These are phyloP conservation scores for Danielia oregonensis DNA, from an alignment of 805 yeast species.

Conservation along the genomic window DNA sequence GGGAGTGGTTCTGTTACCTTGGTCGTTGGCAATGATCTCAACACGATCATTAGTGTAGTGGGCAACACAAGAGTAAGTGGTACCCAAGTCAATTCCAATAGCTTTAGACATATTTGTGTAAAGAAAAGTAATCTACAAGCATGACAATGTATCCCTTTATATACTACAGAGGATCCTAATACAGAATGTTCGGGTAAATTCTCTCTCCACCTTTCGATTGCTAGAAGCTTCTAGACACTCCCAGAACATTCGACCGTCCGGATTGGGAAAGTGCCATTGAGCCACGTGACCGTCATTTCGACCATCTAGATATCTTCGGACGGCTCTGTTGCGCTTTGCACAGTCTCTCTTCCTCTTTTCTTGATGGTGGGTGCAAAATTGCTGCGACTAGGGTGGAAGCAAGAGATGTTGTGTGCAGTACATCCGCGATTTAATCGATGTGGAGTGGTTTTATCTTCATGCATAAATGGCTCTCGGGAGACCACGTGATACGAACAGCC, in stretches of 20 bases:
- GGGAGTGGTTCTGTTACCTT: slow-evolving; percentile 98
- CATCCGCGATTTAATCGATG: no score
- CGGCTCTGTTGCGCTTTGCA: no score
- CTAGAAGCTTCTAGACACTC: slow-evolving; percentile 9
- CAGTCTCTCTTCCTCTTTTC: no score
- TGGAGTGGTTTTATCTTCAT: no score
- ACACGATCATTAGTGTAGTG: slow-evolving; percentile 67
- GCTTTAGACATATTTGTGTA: slow-evolving; percentile 16
- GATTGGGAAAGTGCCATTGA: neutral
- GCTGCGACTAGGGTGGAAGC: no score
- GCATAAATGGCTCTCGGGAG: no score
- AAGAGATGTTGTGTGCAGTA: no score
- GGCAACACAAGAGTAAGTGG: slow-evolving; percentile 97
- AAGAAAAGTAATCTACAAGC: neutral
- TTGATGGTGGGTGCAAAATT: no score
- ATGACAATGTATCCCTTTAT: slow-evolving; percentile 3
- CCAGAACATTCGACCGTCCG: slow-evolving; percentile 8
- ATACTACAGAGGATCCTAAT: slow-evolving; percentile 1
- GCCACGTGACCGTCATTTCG: no score
- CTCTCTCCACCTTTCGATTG: slow-evolving; percentile 7
- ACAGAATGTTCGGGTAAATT: slow-evolving; percentile 6
- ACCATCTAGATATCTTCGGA: no score
- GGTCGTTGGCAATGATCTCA: slow-evolving; percentile 94
- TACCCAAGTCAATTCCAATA: slow-evolving; percentile 96
- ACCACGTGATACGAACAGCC: no score